Evolutionary conservation across 306 rosid genomes (phyloP).

Genomic region (Luffa aegyptiaca): DNA sequence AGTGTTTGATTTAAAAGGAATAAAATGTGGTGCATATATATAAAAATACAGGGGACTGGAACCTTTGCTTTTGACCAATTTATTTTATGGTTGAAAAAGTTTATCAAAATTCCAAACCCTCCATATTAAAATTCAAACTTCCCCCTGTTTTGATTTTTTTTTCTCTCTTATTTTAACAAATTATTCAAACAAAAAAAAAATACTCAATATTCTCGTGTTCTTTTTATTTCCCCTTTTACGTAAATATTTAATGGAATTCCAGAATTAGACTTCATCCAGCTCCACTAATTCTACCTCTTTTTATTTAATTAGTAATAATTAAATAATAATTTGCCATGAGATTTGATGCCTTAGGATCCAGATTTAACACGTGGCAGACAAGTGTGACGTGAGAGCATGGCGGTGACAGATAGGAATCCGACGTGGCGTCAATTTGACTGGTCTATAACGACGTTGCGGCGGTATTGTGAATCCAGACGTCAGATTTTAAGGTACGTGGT

Average conservation of each 20-base stretch:
- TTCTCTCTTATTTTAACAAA: too few relatives aligned
- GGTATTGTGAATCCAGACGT: not conserved
- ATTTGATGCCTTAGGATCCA: not conserved
- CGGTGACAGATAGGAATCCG: not conserved
- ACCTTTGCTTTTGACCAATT: slow-evolving; percentile 3
- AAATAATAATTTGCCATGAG: not conserved
- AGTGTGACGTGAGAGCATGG: not conserved
- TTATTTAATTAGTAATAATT: not conserved
- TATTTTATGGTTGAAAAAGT: not conserved
- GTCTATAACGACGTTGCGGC: not conserved
- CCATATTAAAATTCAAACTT: not conserved
- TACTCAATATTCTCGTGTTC: not conserved
- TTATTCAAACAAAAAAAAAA: not conserved
- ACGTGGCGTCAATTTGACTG: not conserved
- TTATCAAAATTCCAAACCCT: not conserved
- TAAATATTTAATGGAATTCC: not conserved
- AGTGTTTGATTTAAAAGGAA: slow-evolving; percentile 2
- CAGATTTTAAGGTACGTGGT: not conserved
- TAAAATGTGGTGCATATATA: not conserved
- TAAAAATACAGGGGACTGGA: not conserved
- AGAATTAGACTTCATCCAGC: too few relatives aligned
- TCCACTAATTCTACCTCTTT: not conserved
- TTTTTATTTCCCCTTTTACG: not conserved
- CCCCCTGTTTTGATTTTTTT: not conserved
- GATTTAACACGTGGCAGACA: slow-evolving; percentile 2